Base-by-base conservation (phyloP, 1,284 basidiomycete species). In the Tilletiopsis washingtonensis region DNA sequence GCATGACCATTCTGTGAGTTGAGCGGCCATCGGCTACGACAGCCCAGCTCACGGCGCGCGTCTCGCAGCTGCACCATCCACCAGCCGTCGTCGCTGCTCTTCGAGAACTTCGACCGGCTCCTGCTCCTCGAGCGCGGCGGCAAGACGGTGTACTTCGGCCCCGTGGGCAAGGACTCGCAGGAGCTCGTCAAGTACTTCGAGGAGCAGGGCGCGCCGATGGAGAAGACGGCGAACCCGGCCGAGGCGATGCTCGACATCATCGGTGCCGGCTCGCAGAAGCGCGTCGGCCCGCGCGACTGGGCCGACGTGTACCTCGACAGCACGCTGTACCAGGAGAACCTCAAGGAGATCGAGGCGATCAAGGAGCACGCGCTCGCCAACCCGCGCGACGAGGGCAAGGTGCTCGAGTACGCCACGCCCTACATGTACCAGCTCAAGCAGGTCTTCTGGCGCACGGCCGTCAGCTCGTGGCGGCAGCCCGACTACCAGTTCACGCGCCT, bases 401-500 rank as follows among this genome's bases (percentile, higher is more conserved):
- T 38, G n/a, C 60, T 47, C 54, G 52, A 58, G 58, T 71, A 77
- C 61, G 77, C 89, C 0, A 87, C 88, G 0, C 79, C 84, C 0
- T 85, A 88, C 77, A 71, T 77, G 53, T 85, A 83, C 69, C 91
- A 96, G 75, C 77, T 94, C 61, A 80, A 80, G 70, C 78, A 80
- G 5, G 88, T 93, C 45, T 78, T 85, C 14, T 58, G 76, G 29
- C 79, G 91, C 44, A 89, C 90, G 68, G 83, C 84, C 69, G 71
- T 78, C 20, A 54, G 49, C 38, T 63, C 62, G 2, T 67, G 64
- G 64, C 56, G 64, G 51, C 87, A 59, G 40, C 62, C 64, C 12
- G 47, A 47, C 43, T 69, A 67, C 57, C 56, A 61, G 54, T 76
- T 62, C 77, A 89, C 83, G 41, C 82, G 89, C 44, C 77, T 91